phyloP scores from a whole-genome alignment of 129 eudicot species.

The Erigeron canadensis region DNA sequence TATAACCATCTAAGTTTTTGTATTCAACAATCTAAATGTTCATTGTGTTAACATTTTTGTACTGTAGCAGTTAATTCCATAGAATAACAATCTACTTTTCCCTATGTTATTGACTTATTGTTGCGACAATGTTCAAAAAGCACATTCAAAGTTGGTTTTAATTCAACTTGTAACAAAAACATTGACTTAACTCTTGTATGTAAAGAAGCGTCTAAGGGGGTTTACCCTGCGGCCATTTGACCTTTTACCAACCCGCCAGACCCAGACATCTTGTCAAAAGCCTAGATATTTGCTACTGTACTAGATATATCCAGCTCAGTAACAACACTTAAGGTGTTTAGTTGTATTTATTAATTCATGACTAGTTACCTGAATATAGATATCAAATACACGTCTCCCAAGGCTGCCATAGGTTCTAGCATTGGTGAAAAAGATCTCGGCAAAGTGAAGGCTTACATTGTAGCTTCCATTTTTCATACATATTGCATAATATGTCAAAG shows the following conservation, averaged over 20 bases:
- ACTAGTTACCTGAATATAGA: constrained; percentile 63
- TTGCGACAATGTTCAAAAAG: too few species aligned
- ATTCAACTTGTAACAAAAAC: too few species aligned
- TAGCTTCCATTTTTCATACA: constrained; percentile 67
- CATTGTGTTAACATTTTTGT: too few species aligned
- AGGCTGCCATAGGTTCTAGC: constrained; percentile 51
- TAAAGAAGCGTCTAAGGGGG: too few species aligned
- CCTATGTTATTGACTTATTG: too few species aligned
- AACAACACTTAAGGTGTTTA: neutral
- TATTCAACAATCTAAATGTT: neutral
- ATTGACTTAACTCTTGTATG: too few species aligned
- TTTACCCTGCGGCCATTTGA: too few species aligned
- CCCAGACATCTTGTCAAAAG: too few species aligned
- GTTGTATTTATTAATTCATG: neutral
- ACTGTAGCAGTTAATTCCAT: too few species aligned
- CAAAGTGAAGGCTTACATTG: constrained; percentile 77
- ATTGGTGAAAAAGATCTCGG: constrained; percentile 59
- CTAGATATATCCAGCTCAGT: neutral
- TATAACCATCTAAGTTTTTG: neutral
- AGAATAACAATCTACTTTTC: too few species aligned
- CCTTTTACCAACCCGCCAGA: too few species aligned
- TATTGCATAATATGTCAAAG: constrained; percentile 66
- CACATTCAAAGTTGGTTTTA: too few species aligned
- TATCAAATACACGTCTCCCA: constrained; percentile 81
- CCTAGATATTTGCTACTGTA: neutral